Percentiles rank a stretch among this genome's conserved stretches.
These are phyloP conservation scores for Spiraea crenata DNA, from an alignment of 331 rosid genomes.

Conservation along the genomic window DNA sequence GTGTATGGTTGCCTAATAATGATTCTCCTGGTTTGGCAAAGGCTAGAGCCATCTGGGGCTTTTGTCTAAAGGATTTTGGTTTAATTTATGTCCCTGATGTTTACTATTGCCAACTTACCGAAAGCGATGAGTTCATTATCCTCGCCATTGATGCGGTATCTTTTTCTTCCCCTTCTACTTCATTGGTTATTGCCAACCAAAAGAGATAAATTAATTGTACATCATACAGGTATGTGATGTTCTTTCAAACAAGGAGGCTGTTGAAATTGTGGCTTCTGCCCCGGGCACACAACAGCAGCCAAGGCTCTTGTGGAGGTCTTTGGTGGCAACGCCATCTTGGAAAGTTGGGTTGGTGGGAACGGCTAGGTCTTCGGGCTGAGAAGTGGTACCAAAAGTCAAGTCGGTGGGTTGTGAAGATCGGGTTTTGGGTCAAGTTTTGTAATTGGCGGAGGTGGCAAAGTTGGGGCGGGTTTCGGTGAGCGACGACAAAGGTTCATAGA, in stretches of 20 bases:
- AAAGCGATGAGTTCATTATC: conserved; percentile 49
- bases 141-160: conserved; percentile 63
- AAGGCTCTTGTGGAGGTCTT: conserved; percentile 59
- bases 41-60: conserved; percentile 65
- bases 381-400: no score
- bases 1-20: conserved; percentile 57
- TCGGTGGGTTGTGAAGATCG: no score
- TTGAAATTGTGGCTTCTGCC: conserved; percentile 51
- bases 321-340: no score
- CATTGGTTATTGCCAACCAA: background rate
- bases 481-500: no score
- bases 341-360: no score
- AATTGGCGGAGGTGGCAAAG: no score
- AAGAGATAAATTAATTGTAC: background rate
- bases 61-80: conserved; percentile 60
- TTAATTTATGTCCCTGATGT: conserved; percentile 51
- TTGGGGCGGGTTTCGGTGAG: no score
- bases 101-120: conserved; percentile 37
- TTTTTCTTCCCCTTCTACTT: background rate
- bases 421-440: no score
- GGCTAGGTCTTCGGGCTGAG: no score
- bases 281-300: conserved; percentile 43
- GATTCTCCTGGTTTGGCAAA: conserved; percentile 64
- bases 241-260: conserved; percentile 56
- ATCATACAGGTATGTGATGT: background rate